These are phyloP conservation scores for Microbotryomycetes sp. DNA, from an alignment of 1,284 basidiomycete genomes.

Conservation along the genomic window DNA sequence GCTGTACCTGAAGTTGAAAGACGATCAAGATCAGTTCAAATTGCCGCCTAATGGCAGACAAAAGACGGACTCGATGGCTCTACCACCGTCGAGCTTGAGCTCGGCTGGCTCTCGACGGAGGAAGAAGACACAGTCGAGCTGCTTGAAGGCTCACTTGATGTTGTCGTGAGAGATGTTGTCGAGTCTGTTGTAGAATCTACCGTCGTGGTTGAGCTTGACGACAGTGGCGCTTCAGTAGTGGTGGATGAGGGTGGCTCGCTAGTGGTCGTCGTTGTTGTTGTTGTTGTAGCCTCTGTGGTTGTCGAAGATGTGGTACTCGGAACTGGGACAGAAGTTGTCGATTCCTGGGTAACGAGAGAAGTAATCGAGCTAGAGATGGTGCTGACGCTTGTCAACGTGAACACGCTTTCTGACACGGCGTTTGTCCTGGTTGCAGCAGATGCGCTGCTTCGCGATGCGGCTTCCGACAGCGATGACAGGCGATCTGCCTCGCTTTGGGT, in stretches of 20 bases:
- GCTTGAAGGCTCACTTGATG: background rate
- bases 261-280: background rate
- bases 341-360: background rate
- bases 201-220: background rate
- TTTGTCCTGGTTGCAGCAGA: background rate
- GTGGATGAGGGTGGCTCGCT: background rate
- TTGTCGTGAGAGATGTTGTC: background rate
- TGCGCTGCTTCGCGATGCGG: background rate
- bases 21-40: too few species aligned
- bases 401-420: background rate
- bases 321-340: background rate
- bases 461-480: background rate
- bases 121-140: background rate
- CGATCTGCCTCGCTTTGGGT: conserved; percentile 1
- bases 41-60: too few species aligned
- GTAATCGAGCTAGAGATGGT: conserved; percentile 10
- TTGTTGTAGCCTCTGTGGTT: background rate
- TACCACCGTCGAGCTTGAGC: background rate
- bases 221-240: background rate
- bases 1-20: background rate
- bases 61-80: background rate
- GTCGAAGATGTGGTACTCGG: background rate
- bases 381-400: background rate
- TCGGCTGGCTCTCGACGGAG: background rate
- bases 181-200: background rate